Conservation (phyloP, 106 monocot genomes). For the Allium cepa region DNA sequence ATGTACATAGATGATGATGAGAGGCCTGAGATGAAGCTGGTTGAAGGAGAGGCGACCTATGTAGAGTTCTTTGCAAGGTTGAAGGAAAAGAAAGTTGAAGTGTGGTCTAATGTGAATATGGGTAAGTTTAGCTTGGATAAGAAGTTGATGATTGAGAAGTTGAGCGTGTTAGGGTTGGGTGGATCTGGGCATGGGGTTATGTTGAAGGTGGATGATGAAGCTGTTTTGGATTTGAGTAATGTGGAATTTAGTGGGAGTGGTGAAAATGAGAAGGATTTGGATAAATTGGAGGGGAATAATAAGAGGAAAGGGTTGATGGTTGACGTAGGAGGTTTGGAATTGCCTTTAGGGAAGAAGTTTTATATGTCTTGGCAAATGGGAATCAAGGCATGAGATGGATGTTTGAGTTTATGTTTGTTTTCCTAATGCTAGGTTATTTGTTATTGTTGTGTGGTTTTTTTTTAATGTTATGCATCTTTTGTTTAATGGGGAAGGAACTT, state of each 20-base stretch:
- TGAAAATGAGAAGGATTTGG: slow-evolving; percentile 3
- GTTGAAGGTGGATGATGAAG: slow-evolving; percentile 52
- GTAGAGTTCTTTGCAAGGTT: slow-evolving; percentile 58
- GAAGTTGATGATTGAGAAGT: slow-evolving; percentile 60
- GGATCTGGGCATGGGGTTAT: slow-evolving; percentile 17
- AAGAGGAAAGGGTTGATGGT: slow-evolving; percentile 41
- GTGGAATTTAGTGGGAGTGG: slow-evolving; percentile 17
- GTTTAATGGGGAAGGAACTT: no score
- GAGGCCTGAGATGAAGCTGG: slow-evolving; percentile 74
- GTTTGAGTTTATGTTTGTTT: not conserved
- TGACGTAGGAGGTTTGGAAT: slow-evolving; percentile 53
- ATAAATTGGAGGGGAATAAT: slow-evolving; percentile 30
- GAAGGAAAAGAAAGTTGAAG: slow-evolving; percentile 31
- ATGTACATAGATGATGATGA: slow-evolving; percentile 88
- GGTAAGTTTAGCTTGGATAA: slow-evolving; percentile 51
- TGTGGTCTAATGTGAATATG: slow-evolving; percentile 66
- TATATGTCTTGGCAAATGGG: slow-evolving; percentile 67
- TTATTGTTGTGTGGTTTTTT: no score
- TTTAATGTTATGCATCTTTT: no score
- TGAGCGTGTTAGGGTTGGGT: slow-evolving; percentile 65
- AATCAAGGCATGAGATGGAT: slow-evolving; percentile 9
- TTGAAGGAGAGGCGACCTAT: slow-evolving; percentile 55
- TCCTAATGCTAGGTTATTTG: no score
- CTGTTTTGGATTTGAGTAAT: slow-evolving; percentile 12
- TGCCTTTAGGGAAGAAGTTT: slow-evolving; percentile 91